Evolutionary conservation across 1,284 basidiomycete species (phyloP).

Genomic region (Erythrobasidium hasegawianum): DNA sequence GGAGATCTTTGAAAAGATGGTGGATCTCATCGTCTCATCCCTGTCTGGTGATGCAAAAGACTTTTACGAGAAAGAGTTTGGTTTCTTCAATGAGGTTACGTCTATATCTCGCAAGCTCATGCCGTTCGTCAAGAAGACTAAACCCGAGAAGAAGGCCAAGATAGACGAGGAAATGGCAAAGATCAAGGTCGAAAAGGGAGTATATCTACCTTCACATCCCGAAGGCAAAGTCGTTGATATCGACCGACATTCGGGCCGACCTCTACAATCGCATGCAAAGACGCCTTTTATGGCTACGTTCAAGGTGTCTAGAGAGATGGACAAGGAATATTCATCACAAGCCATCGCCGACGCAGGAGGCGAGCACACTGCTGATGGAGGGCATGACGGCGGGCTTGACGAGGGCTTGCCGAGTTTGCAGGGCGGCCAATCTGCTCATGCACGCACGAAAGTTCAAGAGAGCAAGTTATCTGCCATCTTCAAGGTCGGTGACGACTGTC

Average conservation of each 20-base stretch:
- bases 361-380: conserved; percentile 65
- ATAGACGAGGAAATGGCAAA: conserved; percentile 99
- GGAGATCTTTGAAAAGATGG: conserved; percentile 84
- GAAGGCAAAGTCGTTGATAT: conserved; percentile 95
- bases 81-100: conserved; percentile 94
- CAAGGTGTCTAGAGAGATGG: conserved; percentile 65
- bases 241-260: conserved; percentile 92
- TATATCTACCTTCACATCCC: conserved; percentile 95
- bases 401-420: conserved; percentile 32
- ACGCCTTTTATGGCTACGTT: conserved; percentile 99
- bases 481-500: conserved; percentile 99
- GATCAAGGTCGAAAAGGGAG: conserved; percentile 85
- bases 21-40: conserved; percentile 71
- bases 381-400: conserved; percentile 42
- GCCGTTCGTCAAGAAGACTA: conserved; percentile 92
- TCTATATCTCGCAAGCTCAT: conserved; percentile 97
- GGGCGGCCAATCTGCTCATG: conserved; percentile 21
- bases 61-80: conserved; percentile 94
- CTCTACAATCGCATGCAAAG: conserved; percentile 97
- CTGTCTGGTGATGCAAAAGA: conserved; percentile 84
- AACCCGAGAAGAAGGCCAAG: conserved; percentile 98
- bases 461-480: conserved; percentile 99
- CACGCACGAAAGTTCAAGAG: conserved; percentile 56
- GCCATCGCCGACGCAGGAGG: conserved; percentile 61
- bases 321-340: conserved; percentile 37